phyloP scores from a whole-genome alignment of 768 basidiomycete species.

The Tephrocybe sp. region DNA sequence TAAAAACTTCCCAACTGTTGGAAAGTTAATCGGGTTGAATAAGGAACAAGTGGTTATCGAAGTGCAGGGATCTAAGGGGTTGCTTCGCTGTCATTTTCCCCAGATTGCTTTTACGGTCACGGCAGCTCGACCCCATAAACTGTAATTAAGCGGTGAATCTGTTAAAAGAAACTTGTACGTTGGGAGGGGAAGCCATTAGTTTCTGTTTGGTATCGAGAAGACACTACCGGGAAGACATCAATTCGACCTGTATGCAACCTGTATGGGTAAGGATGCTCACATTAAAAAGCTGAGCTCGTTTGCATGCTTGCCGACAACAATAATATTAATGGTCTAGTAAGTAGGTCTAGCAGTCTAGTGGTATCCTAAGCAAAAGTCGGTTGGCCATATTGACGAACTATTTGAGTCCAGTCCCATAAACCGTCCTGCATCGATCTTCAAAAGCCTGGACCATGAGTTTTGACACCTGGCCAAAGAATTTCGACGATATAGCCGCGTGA shows the following conservation, averaged over 20 bases:
- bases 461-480: conserved; percentile 87
- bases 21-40: conserved; percentile 50
- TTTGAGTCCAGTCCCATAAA: conserved; percentile 57
- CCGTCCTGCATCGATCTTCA: conserved; percentile 73
- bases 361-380: background rate
- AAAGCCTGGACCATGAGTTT: conserved; percentile 92
- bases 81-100: conserved; percentile 55
- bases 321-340: too few species aligned
- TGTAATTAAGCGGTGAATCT: background rate
- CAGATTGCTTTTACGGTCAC: conserved; percentile 37
- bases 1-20: conserved; percentile 41
- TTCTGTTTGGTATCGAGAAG: too few species aligned
- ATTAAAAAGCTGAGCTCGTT: too few species aligned
- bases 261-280: too few species aligned
- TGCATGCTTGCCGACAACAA: too few species aligned
- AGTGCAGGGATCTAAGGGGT: conserved; percentile 37
- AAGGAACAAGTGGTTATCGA: conserved; percentile 50
- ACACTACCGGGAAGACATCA: too few species aligned
- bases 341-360: background rate
- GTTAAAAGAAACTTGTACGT: background rate
- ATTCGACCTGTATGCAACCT: too few species aligned
- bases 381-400: background rate
- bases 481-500: conserved; percentile 77
- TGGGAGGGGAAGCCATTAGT: too few species aligned
- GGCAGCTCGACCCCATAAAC: conserved; percentile 11